These are phyloP conservation scores for Dendrobium officinale DNA, from an alignment of 106 monocot species.

Conservation along the genomic window DNA sequence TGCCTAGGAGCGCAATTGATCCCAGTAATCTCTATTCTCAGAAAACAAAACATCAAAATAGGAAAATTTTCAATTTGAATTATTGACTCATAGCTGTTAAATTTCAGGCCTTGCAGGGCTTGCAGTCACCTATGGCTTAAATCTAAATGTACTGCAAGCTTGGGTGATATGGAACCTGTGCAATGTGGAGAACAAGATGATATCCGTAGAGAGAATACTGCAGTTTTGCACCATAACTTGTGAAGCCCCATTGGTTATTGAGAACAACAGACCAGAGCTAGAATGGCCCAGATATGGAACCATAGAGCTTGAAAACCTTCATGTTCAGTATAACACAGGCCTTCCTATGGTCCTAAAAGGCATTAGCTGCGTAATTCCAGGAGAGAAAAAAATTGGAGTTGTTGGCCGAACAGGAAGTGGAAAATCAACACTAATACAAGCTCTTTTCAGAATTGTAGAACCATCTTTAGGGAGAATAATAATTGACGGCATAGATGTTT, in stretches of 20 bases:
- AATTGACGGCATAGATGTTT: constrained; percentile 67
- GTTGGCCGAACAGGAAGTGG: constrained; percentile 94
- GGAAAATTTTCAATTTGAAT: neutral
- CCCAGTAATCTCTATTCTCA: constrained; percentile 51
- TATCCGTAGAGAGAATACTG: constrained; percentile 89
- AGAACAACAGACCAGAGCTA: constrained; percentile 38
- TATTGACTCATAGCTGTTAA: constrained; percentile 7
- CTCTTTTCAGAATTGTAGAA: constrained; percentile 78
- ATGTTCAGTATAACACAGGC: constrained; percentile 42
- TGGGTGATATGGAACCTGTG: constrained; percentile 88
- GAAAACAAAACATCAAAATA: neutral
- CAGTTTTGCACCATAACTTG: constrained; percentile 56
- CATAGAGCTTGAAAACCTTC: constrained; percentile 48
- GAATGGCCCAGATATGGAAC: constrained; percentile 61
- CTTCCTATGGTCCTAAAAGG: constrained; percentile 70
- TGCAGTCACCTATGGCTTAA: constrained; percentile 78
- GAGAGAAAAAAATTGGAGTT: constrained; percentile 64
- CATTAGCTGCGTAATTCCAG: constrained; percentile 70
- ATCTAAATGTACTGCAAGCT: constrained; percentile 66
- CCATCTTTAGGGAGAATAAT: constrained; percentile 63
- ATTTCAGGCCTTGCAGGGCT: constrained; percentile 81
- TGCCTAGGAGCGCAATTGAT: constrained; percentile 55
- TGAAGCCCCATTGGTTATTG: constrained; percentile 54
- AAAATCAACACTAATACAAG: constrained; percentile 90
- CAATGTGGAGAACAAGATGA: constrained; percentile 94